phyloP scores from a whole-genome alignment of 768 basidiomycete species.

The Kwoniella dejecticola region DNA sequence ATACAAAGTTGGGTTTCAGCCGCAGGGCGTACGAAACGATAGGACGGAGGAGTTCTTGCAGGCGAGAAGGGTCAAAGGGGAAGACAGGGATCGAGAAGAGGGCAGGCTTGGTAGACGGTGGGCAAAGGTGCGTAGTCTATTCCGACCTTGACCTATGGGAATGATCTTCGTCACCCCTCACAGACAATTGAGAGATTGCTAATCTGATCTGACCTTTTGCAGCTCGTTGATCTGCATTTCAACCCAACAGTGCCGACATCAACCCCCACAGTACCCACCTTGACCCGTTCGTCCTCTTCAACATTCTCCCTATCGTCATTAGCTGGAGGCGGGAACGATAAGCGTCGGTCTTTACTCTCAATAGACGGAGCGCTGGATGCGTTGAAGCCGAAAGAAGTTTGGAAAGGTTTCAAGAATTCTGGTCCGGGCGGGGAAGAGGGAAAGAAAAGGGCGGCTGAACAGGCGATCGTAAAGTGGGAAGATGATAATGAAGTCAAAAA shows the following conservation, averaged over 20 bases:
- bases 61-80: constrained; percentile 51
- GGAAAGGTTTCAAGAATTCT: constrained; percentile 62
- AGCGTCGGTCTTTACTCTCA: constrained; percentile 35
- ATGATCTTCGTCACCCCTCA: too few relatives aligned
- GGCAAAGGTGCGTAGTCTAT: constrained; percentile 70
- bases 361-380: constrained; percentile 59
- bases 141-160: too few relatives aligned
- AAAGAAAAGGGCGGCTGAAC: constrained; percentile 78
- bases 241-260: constrained; percentile 46
- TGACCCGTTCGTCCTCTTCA: constrained; percentile 70
- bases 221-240: constrained; percentile 60
- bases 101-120: constrained; percentile 81
- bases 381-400: constrained; percentile 70
- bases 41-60: constrained; percentile 80
- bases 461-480: constrained; percentile 93
- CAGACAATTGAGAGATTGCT: background rate
- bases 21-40: constrained; percentile 75
- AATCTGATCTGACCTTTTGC: background rate
- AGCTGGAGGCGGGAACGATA: constrained; percentile 11
- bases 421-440: constrained; percentile 60
- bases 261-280: constrained; percentile 38
- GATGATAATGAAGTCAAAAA: constrained; percentile 72
- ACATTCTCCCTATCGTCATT: constrained; percentile 59
- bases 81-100: constrained; percentile 69
- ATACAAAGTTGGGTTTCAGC: constrained; percentile 92